Evolutionary conservation across 1,139 yeast genomes (phyloP).

Genomic region (Hyphopichia khmerensis): DNA sequence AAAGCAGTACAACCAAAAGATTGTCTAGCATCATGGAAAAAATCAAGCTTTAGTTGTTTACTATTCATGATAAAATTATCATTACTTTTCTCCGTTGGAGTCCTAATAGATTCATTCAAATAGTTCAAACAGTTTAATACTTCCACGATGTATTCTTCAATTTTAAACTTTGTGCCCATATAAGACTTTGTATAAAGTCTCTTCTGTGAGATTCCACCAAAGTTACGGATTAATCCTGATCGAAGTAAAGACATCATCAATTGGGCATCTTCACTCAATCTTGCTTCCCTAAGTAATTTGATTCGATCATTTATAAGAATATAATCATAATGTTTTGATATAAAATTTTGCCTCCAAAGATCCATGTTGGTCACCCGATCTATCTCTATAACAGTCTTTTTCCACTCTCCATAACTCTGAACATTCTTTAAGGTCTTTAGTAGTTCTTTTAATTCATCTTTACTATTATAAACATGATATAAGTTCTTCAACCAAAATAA

Average conservation of each 20-base stretch:
- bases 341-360: constrained; percentile 83
- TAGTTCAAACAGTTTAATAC: constrained; percentile 68
- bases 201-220: constrained; percentile 87
- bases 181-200: constrained; percentile 78
- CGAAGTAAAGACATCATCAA: constrained; percentile 68
- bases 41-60: constrained; percentile 68
- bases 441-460: constrained; percentile 41
- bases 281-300: constrained; percentile 59
- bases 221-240: constrained; percentile 82
- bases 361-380: constrained; percentile 71
- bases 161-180: constrained; percentile 82
- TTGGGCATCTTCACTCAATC: constrained; percentile 57
- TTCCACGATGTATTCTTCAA: constrained; percentile 83
- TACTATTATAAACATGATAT: constrained; percentile 36
- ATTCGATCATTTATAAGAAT: constrained; percentile 74
- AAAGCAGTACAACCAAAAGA: constrained; percentile 90
- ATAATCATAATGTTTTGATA: constrained; percentile 82
- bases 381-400: constrained; percentile 53
- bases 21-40: constrained; percentile 87
- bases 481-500: constrained; percentile 56
- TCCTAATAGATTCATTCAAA: constrained; percentile 38
- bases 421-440: constrained; percentile 40
- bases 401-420: constrained; percentile 62
- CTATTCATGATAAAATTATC: constrained; percentile 45
- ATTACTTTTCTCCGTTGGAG: constrained; percentile 21